Conservation (phyloP, 2,329 filamentous ascomycete species). For the Ceratocystis colombiana region DNA sequence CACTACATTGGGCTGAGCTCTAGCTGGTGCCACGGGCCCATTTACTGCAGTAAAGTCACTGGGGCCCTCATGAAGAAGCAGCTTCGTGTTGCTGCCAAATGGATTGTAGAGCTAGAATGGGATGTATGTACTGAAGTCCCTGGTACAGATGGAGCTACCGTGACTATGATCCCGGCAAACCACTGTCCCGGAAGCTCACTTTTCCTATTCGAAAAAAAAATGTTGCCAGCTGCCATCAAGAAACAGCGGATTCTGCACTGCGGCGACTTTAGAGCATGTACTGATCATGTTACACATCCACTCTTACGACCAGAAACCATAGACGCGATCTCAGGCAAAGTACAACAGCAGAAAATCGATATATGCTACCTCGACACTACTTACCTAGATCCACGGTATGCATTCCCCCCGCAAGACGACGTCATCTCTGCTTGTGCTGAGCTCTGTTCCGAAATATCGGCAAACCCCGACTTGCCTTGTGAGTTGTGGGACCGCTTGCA, state of each 20-base stretch:
- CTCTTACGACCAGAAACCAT: constrained; percentile 64
- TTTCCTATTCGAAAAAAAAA: constrained; percentile 77
- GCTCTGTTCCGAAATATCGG: constrained; percentile 68
- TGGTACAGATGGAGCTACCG: constrained; percentile 67
- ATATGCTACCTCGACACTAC: constrained; percentile 96
- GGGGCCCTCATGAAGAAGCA: constrained; percentile 81
- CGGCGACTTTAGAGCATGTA: constrained; percentile 88
- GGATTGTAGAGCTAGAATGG: constrained; percentile 75
- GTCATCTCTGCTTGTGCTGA: constrained; percentile 82
- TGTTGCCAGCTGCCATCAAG: constrained; percentile 51
- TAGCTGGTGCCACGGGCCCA: constrained; percentile 84
- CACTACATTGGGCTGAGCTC: constrained; percentile 88
- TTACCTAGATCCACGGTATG: constrained; percentile 89
- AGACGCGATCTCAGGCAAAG: constrained; percentile 60
- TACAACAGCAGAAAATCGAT: constrained; percentile 76
- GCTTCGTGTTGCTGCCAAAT: constrained; percentile 74
- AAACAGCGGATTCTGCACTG: constrained; percentile 82
- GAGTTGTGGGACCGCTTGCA: constrained; percentile 37
- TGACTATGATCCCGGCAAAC: constrained; percentile 94
- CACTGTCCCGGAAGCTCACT: constrained; percentile 93
- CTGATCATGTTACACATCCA: constrained; percentile 71
- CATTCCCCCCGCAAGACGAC: constrained; percentile 79
- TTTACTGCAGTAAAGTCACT: constrained; percentile 91
- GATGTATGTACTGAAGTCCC: constrained; percentile 70
- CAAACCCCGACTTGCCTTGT: constrained; percentile 46